phyloP scores from a whole-genome alignment of 1,284 basidiomycete species.

The Cutaneotrichosporon arboriforme region DNA sequence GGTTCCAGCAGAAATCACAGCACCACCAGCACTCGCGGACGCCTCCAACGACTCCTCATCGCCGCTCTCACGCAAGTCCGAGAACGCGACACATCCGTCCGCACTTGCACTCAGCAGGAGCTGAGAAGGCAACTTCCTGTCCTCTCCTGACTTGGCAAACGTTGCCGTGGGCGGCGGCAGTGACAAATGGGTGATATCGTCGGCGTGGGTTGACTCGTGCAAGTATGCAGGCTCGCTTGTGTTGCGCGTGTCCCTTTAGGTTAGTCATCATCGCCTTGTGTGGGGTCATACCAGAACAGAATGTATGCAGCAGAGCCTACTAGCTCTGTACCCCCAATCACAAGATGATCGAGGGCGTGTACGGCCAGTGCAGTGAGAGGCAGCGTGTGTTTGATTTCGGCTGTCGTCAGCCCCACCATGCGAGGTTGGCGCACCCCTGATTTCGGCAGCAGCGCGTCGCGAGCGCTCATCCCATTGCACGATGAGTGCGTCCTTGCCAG shows the following conservation, averaged over 20 bases:
- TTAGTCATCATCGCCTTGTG: conserved; percentile 42
- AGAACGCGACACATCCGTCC: conserved; percentile 51
- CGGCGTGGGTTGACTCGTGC: conserved; percentile 51
- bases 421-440: conserved; percentile 36
- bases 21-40: conserved; percentile 9
- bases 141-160: conserved; percentile 29
- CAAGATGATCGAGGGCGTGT: conserved; percentile 40
- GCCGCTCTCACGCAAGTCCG: conserved; percentile 48
- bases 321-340: conserved; percentile 50
- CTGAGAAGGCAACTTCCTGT: conserved; percentile 26
- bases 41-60: conserved; percentile 51
- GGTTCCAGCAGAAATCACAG: conserved; percentile 35
- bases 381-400: conserved; percentile 40
- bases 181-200: conserved; percentile 51
- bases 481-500: conserved; percentile 38
- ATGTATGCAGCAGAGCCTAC: conserved; percentile 50
- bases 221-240: conserved; percentile 42
- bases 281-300: conserved; percentile 39
- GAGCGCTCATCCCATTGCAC: conserved; percentile 47
- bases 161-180: conserved; percentile 45
- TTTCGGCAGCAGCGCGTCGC: conserved; percentile 27
- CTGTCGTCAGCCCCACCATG: conserved; percentile 15
- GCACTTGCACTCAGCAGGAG: conserved; percentile 50
- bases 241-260: conserved; percentile 46
- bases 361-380: conserved; percentile 43